Evolutionary conservation across 1,139 yeast genomes (phyloP).

Genomic region (Taiozyma sp.): DNA sequence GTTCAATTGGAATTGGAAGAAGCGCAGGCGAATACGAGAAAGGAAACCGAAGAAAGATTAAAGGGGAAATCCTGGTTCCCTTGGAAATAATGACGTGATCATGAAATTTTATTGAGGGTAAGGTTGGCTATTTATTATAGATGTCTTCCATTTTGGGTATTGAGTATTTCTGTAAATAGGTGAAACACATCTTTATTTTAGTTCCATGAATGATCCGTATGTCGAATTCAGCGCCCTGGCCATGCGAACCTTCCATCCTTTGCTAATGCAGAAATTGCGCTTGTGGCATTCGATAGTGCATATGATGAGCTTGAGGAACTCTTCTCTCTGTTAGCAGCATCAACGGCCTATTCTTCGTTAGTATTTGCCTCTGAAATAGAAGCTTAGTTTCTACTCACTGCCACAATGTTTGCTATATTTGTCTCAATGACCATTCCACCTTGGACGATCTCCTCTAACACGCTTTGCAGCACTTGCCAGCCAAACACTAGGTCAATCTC

Average conservation of each 20-base stretch:
- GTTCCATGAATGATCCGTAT: not conserved
- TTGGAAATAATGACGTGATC: constrained; percentile 23
- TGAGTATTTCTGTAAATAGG: not conserved
- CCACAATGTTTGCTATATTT: constrained; percentile 69
- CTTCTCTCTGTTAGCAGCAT: constrained; percentile 21
- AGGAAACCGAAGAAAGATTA: constrained; percentile 31
- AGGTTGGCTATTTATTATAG: not conserved
- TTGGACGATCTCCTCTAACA: constrained; percentile 86
- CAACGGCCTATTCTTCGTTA: constrained; percentile 21
- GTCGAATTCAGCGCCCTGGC: constrained; percentile 24
- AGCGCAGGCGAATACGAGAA: constrained; percentile 32
- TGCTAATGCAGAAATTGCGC: constrained; percentile 39
- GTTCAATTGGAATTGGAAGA: constrained; percentile 41
- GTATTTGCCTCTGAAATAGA: not conserved
- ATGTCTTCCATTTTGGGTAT: not conserved
- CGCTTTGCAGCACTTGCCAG: constrained; percentile 94
- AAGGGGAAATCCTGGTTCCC: constrained; percentile 34
- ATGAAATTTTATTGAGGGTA: not conserved
- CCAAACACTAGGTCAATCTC: constrained; percentile 94
- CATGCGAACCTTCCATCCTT: constrained; percentile 42
- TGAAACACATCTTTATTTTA: not conserved
- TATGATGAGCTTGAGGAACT: constrained; percentile 16
- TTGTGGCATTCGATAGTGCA: constrained; percentile 32
- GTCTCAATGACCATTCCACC: constrained; percentile 99
- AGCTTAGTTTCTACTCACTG: constrained; percentile 9